Base-by-base conservation (phyloP, 306 rosid species). In the Inga laurina region DNA sequence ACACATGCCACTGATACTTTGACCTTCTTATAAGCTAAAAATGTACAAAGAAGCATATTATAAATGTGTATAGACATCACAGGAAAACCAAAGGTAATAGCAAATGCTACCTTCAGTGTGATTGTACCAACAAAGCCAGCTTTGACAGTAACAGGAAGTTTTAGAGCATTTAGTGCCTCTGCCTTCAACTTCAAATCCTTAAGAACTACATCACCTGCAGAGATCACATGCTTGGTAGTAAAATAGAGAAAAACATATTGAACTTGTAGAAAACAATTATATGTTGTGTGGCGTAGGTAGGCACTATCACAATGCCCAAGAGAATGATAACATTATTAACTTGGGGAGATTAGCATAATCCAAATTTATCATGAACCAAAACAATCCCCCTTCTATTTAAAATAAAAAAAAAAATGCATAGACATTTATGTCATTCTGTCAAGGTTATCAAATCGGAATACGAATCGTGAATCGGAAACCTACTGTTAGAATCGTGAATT, bases 81-180 rank as follows among this genome's bases (percentile, higher is more conserved):
- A 56, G 43, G 75, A 52, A n/a, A 80, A 80, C 49, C 51, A 57
- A 69, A 54, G 48, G 61, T 46, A 69, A 89, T 54, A 32, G 82
- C 49, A 77, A 75, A 84, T 59, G 82, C 79, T 87, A 96, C 99
- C 99, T 96, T 91, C 72, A 96, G 79, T 32, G 99, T 96, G 79
- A 96, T 90, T 64, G 93, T 91, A 48, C 99, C 99, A 74, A 96
- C 90, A 89, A 96, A 96, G 77, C 98, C 99, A 89, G 99, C 92
- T 89, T 92, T 96, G 84, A 96, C 98, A 10, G 98, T 96, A 75
- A 92, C 97, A 3, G 99, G 99, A 81, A 96, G 97, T 80, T 88
- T 96, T 24, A 94, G 94, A 22, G 99, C 92, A 86, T 94, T 96
- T 65, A 96, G 86, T 74, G 99, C 98, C 89, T 96, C 98, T 22